phyloP scores from a whole-genome alignment of 805 yeast species.

The Yamadazyma tumulicola region DNA sequence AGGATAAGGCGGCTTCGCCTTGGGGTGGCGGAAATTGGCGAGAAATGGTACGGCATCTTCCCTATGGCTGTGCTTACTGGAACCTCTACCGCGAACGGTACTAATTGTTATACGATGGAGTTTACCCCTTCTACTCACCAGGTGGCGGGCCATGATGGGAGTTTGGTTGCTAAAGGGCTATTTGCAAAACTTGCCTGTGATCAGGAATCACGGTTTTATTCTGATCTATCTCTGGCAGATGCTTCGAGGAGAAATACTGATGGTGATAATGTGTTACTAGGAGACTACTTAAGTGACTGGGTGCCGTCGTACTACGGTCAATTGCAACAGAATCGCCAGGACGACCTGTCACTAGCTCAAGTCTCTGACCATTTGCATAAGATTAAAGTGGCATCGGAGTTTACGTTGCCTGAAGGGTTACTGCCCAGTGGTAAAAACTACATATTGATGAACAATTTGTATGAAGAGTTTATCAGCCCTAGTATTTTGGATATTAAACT shows the following conservation, averaged over 20 bases:
- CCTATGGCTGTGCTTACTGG: too few relatives aligned
- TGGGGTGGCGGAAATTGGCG: too few relatives aligned
- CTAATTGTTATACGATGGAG: slow-evolving; percentile 1
- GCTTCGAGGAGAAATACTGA: not conserved
- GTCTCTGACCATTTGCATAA: not conserved
- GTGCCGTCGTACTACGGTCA: slow-evolving; percentile 65
- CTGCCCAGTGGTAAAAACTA: slow-evolving; percentile 26
- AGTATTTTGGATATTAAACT: slow-evolving; percentile 80
- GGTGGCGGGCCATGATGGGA: slow-evolving; percentile 94
- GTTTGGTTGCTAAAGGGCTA: slow-evolving; percentile 59
- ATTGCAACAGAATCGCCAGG: slow-evolving; percentile 48
- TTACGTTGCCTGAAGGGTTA: not conserved
- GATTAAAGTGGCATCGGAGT: slow-evolving; percentile 1
- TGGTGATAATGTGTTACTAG: slow-evolving; percentile 1
- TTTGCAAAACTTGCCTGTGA: slow-evolving; percentile 66
- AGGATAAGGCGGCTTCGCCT: too few relatives aligned
- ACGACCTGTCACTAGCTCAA: too few relatives aligned
- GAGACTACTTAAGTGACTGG: slow-evolving; percentile 44
- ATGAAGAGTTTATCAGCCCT: slow-evolving; percentile 61
- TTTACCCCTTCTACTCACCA: slow-evolving; percentile 41
- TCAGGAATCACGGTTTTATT: slow-evolving; percentile 77
- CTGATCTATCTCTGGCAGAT: slow-evolving; percentile 22
- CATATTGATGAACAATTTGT: slow-evolving; percentile 68
- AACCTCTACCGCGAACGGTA: too few relatives aligned
- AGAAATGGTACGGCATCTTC: too few relatives aligned